phyloP scores from a whole-genome alignment of 2,329 filamentous ascomycete species.

The Aureobasidium musti region DNA sequence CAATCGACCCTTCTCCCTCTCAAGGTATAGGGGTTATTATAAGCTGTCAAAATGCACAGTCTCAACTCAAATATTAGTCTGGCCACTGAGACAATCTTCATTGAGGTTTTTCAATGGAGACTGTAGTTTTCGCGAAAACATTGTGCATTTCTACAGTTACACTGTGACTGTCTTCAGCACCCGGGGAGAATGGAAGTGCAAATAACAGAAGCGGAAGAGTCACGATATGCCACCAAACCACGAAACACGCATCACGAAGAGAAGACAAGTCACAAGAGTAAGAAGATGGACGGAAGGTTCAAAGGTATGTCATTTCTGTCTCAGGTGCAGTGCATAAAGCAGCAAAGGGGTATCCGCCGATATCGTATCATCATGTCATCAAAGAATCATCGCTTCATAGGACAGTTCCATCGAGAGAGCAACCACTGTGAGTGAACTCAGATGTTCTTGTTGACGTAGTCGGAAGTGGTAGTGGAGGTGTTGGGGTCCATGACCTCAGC shows the following conservation, averaged over 20 bases:
- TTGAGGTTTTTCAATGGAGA: too few relatives aligned
- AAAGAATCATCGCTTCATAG: conserved; percentile 7
- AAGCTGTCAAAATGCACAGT: too few relatives aligned
- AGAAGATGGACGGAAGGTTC: neutral
- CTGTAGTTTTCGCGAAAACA: too few relatives aligned
- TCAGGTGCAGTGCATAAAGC: conserved; percentile 14
- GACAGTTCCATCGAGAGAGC: neutral
- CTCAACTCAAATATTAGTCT: too few relatives aligned
- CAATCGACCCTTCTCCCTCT: too few relatives aligned
- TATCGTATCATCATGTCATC: conserved; percentile 18
- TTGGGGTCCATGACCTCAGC: conserved; percentile 17
- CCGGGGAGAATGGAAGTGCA: too few relatives aligned
- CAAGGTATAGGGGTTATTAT: too few relatives aligned
- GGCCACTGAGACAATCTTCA: too few relatives aligned
- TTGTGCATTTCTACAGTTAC: too few relatives aligned
- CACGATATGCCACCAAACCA: neutral
- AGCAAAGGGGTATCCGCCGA: conserved; percentile 21
- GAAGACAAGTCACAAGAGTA: neutral
- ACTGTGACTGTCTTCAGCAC: too few relatives aligned
- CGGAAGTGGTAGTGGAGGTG: conserved; percentile 15
- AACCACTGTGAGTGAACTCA: neutral
- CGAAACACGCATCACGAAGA: neutral
- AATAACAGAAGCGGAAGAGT: too few relatives aligned
- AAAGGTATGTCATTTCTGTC: conserved; percentile 6
- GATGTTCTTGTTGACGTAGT: conserved; percentile 22